phyloP scores from a whole-genome alignment of 352 stramenopile genomes.

The Globisporangium perplexum region DNA sequence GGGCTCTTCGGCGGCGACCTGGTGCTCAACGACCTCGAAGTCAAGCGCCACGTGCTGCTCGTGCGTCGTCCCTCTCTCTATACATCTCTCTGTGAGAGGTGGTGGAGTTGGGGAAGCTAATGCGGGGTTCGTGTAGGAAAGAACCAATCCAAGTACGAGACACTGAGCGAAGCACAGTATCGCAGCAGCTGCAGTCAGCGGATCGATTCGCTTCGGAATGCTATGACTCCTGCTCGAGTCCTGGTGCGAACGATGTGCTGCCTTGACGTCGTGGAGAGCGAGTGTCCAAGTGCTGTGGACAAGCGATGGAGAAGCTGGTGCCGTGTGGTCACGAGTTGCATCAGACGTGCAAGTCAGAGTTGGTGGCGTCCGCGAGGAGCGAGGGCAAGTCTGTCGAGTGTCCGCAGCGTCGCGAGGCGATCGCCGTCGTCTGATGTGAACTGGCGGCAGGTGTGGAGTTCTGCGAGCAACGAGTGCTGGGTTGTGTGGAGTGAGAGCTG shows the following conservation, averaged over 20 bases:
- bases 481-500: background rate
- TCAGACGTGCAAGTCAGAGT: slow-evolving; percentile 24
- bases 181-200: slow-evolving; percentile 14
- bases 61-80: slow-evolving; percentile 9
- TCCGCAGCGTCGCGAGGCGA: background rate
- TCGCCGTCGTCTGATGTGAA: background rate
- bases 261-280: no score
- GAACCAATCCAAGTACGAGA: no score
- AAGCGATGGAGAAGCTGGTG: slow-evolving; percentile 24
- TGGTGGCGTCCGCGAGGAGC: slow-evolving; percentile 7
- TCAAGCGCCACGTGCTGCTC: slow-evolving; percentile 82
- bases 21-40: slow-evolving; percentile 85
- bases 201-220: slow-evolving; percentile 20
- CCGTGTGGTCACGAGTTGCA: slow-evolving; percentile 50
- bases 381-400: background rate
- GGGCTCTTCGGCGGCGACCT: slow-evolving; percentile 82
- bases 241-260: slow-evolving; percentile 11
- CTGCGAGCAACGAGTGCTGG: background rate
- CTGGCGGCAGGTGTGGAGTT: background rate
- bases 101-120: no score
- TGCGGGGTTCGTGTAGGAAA: no score
- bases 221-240: slow-evolving; percentile 14
- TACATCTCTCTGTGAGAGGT: background rate
- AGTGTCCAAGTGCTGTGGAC: no score
- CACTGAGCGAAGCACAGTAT: no score